These are phyloP conservation scores for Dioscorea cayenensis DNA, from an alignment of 116 monocot species.

Conservation along the genomic window DNA sequence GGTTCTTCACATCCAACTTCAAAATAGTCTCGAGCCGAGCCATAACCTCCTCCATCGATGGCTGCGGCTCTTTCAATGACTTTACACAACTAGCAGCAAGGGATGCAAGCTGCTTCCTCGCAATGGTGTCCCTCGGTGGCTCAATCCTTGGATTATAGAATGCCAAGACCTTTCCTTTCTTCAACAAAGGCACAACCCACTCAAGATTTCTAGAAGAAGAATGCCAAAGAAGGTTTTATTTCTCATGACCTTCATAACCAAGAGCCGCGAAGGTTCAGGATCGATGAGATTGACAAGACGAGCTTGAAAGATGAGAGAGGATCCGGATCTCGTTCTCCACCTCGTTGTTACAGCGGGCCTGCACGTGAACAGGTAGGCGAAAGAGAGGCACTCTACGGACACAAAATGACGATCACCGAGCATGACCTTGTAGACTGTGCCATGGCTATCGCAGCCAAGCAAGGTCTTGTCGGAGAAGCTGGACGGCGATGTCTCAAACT, in stretches of 20 bases:
- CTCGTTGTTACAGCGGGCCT: slow-evolving; percentile 14
- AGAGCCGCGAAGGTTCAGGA: slow-evolving; percentile 8
- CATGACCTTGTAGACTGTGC: slow-evolving; percentile 49
- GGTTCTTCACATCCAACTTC: slow-evolving; percentile 6
- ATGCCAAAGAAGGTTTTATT: slow-evolving; percentile 69
- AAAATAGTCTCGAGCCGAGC: slow-evolving; percentile 44
- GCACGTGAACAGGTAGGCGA: slow-evolving; percentile 2
- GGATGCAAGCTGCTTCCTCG: slow-evolving; percentile 40
- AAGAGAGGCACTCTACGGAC: slow-evolving; percentile 46
- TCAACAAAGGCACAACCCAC: slow-evolving; percentile 76
- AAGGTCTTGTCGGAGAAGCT: slow-evolving; percentile 53
- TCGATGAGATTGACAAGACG: slow-evolving; percentile 44
- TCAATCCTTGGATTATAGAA: slow-evolving; percentile 65
- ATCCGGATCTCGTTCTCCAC: slow-evolving; percentile 50
- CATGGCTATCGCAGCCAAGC: slow-evolving; percentile 77
- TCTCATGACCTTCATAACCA: slow-evolving; percentile 47
- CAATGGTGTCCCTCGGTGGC: slow-evolving; percentile 40
- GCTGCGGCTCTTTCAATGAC: slow-evolving; percentile 48
- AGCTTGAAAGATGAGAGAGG: slow-evolving; percentile 24
- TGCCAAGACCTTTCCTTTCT: slow-evolving; percentile 57
- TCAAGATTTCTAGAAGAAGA: slow-evolving; percentile 85
- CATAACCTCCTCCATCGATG: slow-evolving; percentile 71
- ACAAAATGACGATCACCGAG: slow-evolving; percentile 15
- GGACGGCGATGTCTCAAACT: slow-evolving; percentile 43
- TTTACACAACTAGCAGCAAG: slow-evolving; percentile 77